Conservation (phyloP, 345 rosid genomes). For the Geranium rotundifolium region DNA sequence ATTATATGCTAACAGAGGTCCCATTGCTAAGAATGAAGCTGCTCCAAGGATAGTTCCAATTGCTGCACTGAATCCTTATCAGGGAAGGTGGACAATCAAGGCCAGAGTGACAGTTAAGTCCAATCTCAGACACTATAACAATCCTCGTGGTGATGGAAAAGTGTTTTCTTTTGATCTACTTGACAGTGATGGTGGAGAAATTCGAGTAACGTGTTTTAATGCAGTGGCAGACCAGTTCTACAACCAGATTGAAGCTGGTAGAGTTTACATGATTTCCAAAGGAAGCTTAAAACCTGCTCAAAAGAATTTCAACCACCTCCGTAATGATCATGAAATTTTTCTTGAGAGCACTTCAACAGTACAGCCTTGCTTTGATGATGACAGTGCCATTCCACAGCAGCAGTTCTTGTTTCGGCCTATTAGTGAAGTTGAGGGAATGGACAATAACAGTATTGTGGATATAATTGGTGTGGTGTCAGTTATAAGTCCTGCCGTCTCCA, state of each 20-base stretch:
- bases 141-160: slow-evolving; percentile 77
- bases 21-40: slow-evolving; percentile 61
- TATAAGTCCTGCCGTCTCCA: slow-evolving; percentile 43
- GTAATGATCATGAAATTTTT: slow-evolving; percentile 59
- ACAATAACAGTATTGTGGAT: slow-evolving; percentile 46
- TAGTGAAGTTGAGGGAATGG: slow-evolving; percentile 63
- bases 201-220: slow-evolving; percentile 85
- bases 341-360: slow-evolving; percentile 49
- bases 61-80: slow-evolving; percentile 81
- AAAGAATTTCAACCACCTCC: slow-evolving; percentile 88
- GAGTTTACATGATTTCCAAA: slow-evolving; percentile 63
- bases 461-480: slow-evolving; percentile 59
- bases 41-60: slow-evolving; percentile 64
- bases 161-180: slow-evolving; percentile 87
- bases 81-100: slow-evolving; percentile 81
- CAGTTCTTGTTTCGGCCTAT: slow-evolving; percentile 64
- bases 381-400: slow-evolving; percentile 51
- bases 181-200: slow-evolving; percentile 86
- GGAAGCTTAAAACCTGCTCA: slow-evolving; percentile 60
- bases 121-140: slow-evolving; percentile 62
- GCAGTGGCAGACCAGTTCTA: slow-evolving; percentile 74
- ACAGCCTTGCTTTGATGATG: slow-evolving; percentile 69
- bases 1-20: slow-evolving; percentile 57
- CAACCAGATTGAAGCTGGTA: slow-evolving; percentile 65
- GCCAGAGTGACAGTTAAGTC: slow-evolving; percentile 80